Evolutionary conservation across 2,329 filamentous ascomycete genomes (phyloP).

Genomic region (Hymenoscyphus linearis): DNA sequence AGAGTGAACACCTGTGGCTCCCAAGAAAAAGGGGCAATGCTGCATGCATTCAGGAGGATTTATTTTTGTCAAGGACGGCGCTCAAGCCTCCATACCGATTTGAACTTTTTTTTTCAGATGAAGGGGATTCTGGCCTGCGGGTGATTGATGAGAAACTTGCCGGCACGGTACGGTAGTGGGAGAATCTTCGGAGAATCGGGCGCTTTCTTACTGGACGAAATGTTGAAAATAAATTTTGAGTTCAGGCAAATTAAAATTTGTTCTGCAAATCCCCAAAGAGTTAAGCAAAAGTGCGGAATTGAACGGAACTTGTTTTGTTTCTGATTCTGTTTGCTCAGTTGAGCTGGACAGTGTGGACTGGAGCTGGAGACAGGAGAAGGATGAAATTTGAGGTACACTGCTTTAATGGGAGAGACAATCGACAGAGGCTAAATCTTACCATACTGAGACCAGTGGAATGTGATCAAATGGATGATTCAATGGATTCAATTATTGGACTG

Average conservation of each 20-base stretch:
- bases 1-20: not conserved
- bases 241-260: not conserved
- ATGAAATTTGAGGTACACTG: not conserved
- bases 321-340: not conserved
- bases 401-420: not conserved
- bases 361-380: too few relatives aligned
- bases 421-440: not conserved
- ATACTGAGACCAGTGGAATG: not conserved
- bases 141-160: not conserved
- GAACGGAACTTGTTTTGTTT: not conserved
- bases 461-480: not conserved
- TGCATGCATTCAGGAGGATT: not conserved
- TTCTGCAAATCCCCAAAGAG: not conserved
- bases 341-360: too few relatives aligned
- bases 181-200: not conserved
- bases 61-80: not conserved
- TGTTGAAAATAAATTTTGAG: not conserved
- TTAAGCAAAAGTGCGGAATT: not conserved
- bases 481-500: too few relatives aligned
- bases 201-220: not conserved
- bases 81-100: not conserved
- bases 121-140: not conserved
- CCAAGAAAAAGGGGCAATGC: not conserved
- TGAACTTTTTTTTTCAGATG: not conserved
- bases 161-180: not conserved